These are phyloP conservation scores for Uronychia setigera DNA, from an alignment of 73 alveolate genomes.

Conservation along the genomic window DNA sequence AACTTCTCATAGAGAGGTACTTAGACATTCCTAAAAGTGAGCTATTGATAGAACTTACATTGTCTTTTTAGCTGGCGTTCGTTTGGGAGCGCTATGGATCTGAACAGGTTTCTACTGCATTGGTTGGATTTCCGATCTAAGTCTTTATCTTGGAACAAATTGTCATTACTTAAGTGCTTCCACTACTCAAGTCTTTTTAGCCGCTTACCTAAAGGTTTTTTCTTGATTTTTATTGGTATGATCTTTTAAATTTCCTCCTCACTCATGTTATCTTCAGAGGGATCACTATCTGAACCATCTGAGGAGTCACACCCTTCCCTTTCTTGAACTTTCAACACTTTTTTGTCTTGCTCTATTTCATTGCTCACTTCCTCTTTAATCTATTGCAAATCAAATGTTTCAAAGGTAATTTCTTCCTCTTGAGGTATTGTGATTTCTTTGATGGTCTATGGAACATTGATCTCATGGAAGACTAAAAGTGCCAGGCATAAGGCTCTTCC, in stretches of 20 bases:
- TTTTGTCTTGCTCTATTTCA: not conserved
- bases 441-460: constrained; percentile 3
- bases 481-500: constrained; percentile 51
- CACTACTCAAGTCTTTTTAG: not conserved
- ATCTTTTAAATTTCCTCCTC: constrained; percentile 82
- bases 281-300: constrained; percentile 90
- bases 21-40: not conserved
- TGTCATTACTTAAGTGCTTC: not conserved
- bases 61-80: not conserved
- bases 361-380: not conserved
- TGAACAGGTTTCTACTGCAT: not conserved
- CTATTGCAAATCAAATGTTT: not conserved
- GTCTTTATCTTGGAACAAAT: not conserved
- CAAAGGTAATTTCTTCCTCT: not conserved
- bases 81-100: not conserved
- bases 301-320: constrained; percentile 34
- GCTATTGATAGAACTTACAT: not conserved
- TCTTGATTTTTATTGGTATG: constrained; percentile 68
- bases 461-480: constrained; percentile 24
- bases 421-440: not conserved
- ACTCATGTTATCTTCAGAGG: constrained; percentile 89
- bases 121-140: not conserved
- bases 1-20: constrained; percentile 41
- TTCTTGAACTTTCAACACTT: not conserved
- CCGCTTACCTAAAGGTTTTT: not conserved